Evolutionary conservation across 805 yeast genomes (phyloP), one percentile per base, ranked within the genome.

Genomic region (Naumovozyma castellii): DNA sequence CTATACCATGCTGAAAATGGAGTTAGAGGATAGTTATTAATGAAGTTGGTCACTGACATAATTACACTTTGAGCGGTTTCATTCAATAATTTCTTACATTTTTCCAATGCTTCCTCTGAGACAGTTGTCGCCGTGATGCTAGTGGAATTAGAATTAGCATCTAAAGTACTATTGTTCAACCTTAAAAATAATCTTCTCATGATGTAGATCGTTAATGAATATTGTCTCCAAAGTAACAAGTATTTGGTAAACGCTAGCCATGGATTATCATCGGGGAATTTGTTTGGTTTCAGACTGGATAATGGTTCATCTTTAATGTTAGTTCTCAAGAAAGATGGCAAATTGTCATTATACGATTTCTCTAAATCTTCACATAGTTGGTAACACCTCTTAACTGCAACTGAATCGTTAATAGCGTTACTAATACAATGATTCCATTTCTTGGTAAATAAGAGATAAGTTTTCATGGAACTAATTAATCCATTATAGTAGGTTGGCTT

Each of bases 1-100:
- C 80, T 73, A 56, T 77, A 74, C 84, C 84, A 78, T 19, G 74
- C 69, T 12, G 75, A 66, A 22, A 76, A 62, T 18, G 71, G 68
- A n/a, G 74, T 66, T 15, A 68, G 42, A 9, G 60, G 59, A 37
- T 61, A 49, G 30, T 57, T 60, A 18, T 48, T 47, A 17, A 59
- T 50, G 44, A 62, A 74, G 20, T 61, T 62, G 18, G 66, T 58
- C 6, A 78, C 73, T 5, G 78, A 69, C 31, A 59, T 40, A 13
- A 79, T 73, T 0, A 80, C 73, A 19, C 68, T 72, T 38, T 68
- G 68, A 2, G 83, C 74, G 30, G 72, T 69, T 15, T 64, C 68
- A 10, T 72, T 53, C 22, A 47, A 56, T 79, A 78, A 20, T 67
- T 54, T n/a, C 66, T 51, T 35, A 48, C 80, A 75, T 47, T 65